phyloP scores from a whole-genome alignment of 306 rosid genomes.

The Dryas octopetala region DNA sequence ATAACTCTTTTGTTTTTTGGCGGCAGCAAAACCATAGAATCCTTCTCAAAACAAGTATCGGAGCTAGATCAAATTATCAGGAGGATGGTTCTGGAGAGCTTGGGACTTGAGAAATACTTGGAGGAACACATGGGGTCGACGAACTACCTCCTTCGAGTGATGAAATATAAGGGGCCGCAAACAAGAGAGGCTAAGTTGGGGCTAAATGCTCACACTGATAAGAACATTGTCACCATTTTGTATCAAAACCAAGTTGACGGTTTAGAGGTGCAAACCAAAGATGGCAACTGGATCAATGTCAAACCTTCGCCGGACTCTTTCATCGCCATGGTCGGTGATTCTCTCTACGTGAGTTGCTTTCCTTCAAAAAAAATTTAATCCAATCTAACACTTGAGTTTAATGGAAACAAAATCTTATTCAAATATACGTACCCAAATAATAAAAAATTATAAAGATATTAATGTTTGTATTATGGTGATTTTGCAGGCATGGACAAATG shows the following conservation, averaged over 20 bases:
- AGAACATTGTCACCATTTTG: constrained; percentile 61
- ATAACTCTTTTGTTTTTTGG: background rate
- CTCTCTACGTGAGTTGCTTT: constrained; percentile 45
- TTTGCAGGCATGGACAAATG: constrained; percentile 76
- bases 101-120: constrained; percentile 61
- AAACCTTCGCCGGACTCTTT: constrained; percentile 53
- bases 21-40: constrained; percentile 52
- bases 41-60: constrained; percentile 49
- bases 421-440: too few species aligned
- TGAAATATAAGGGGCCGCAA: constrained; percentile 67
- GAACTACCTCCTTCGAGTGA: constrained; percentile 59
- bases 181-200: constrained; percentile 52
- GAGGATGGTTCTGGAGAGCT: constrained; percentile 69
- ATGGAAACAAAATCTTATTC: too few species aligned
- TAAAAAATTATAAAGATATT: too few species aligned
- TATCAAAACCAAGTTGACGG: constrained; percentile 67
- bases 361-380: background rate
- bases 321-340: constrained; percentile 62
- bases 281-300: constrained; percentile 66
- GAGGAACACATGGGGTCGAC: constrained; percentile 74
- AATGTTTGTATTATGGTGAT: background rate
- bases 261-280: constrained; percentile 61
- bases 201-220: constrained; percentile 58
- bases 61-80: constrained; percentile 58
- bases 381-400: too few species aligned